A percentile compares a stretch with the other conserved stretches of the same genome.
Conservation (phyloP, 306 rosid species). For the Dryas alaskensis region DNA sequence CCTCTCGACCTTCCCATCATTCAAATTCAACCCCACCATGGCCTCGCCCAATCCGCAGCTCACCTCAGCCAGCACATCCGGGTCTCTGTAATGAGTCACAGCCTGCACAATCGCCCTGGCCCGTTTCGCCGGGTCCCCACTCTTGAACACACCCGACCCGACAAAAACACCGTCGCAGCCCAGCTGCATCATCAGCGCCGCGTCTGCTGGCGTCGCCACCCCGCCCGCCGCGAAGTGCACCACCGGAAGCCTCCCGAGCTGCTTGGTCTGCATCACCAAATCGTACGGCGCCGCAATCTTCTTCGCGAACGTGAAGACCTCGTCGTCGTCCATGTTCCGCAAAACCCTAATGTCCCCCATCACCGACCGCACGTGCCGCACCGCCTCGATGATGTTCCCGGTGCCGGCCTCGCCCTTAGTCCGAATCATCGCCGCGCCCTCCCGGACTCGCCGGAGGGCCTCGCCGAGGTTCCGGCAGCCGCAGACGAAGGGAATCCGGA, state of each 20-base stretch:
- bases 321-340: conserved; percentile 87
- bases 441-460: conserved; percentile 75
- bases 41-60: conserved; percentile 94
- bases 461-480: conserved; percentile 91
- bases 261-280: conserved; percentile 86
- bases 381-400: conserved; percentile 77
- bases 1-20: conserved; percentile 73
- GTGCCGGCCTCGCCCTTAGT: conserved; percentile 93
- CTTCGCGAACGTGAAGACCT: conserved; percentile 75
- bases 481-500: conserved; percentile 80
- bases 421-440: conserved; percentile 91
- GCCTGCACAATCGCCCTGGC: conserved; percentile 92
- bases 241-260: conserved; percentile 82
- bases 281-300: conserved; percentile 84
- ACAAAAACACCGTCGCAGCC: conserved; percentile 90
- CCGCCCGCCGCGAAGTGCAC: conserved; percentile 93
- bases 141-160: conserved; percentile 89
- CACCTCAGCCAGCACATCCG: conserved; percentile 67
- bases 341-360: conserved; percentile 75
- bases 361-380: conserved; percentile 77
- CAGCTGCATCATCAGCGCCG: conserved; percentile 89
- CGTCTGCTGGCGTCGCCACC: conserved; percentile 90
- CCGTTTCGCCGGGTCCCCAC: conserved; percentile 84
- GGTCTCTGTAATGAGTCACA: conserved; percentile 80
- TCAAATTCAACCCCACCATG: conserved; percentile 81